A percentile compares a stretch with the other conserved stretches of the same genome.
Conservation (phyloP, 257 asterid genomes). For the Solanum paucissectum region DNA sequence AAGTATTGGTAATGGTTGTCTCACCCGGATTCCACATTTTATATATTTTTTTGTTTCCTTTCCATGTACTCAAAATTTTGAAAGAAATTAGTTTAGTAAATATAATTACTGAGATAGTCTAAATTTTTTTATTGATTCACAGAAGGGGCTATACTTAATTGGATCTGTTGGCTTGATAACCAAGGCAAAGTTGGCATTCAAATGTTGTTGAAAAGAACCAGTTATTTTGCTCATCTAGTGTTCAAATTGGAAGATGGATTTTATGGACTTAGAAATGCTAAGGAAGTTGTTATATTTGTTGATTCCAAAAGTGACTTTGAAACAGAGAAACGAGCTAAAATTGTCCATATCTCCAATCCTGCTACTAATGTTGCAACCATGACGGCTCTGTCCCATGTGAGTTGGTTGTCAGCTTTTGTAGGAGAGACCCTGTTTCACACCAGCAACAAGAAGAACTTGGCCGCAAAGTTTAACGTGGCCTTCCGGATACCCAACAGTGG, state of each 20-base stretch:
- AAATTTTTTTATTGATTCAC: constrained; percentile 25
- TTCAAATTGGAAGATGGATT: constrained; percentile 3
- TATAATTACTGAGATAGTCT: background rate
- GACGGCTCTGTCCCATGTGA: too few species aligned
- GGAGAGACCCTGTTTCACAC: too few species aligned
- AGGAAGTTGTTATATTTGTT: constrained; percentile 1
- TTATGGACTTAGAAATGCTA: constrained; percentile 6
- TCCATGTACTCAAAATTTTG: background rate
- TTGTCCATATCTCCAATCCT: too few species aligned
- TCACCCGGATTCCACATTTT: constrained; percentile 22
- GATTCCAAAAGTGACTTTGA: background rate
- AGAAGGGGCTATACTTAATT: constrained; percentile 47
- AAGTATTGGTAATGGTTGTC: constrained; percentile 18
- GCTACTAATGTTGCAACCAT: too few species aligned
- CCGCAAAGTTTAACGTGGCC: too few species aligned
- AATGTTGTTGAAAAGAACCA: background rate
- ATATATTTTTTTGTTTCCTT: background rate
- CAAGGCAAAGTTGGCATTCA: constrained; percentile 28
- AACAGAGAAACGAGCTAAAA: background rate
- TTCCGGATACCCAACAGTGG: too few species aligned
- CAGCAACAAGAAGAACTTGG: too few species aligned
- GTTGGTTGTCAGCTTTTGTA: too few species aligned
- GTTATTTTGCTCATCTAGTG: constrained; percentile 45
- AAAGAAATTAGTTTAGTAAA: background rate
- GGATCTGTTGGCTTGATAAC: constrained; percentile 46